Conservation (phyloP, 2,329 filamentous ascomycete species). For the Rachicladosporium sp. region DNA sequence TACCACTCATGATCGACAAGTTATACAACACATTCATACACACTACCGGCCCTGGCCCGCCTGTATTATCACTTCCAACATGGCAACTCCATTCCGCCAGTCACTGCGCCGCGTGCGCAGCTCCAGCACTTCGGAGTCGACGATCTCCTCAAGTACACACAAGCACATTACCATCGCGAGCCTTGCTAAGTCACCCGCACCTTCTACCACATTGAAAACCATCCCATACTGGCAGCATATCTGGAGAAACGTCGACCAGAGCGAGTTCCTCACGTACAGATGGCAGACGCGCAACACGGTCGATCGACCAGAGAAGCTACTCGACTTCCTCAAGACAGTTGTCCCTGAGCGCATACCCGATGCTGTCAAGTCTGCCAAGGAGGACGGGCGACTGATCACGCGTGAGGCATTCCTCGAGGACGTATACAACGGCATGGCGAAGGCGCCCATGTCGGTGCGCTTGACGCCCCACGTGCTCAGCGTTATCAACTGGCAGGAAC, state of each 20-base stretch:
- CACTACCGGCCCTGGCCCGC: too few species aligned
- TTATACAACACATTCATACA: too few species aligned
- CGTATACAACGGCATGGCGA: conserved; percentile 39
- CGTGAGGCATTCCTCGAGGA: conserved; percentile 44
- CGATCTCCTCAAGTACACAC: too few species aligned
- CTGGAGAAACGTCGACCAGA: conserved; percentile 37
- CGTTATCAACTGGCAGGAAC: conserved; percentile 46
- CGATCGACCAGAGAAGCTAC: conserved; percentile 35
- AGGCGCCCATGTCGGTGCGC: conserved; percentile 48
- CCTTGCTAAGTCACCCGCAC: too few species aligned
- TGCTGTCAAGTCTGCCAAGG: conserved; percentile 8
- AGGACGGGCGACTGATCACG: conserved; percentile 23
- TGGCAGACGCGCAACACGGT: conserved; percentile 48
- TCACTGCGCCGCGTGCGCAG: too few species aligned
- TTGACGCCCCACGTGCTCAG: conserved; percentile 50
- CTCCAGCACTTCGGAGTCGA: too few species aligned
- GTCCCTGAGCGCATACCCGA: conserved; percentile 40
- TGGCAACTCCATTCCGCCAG: too few species aligned
- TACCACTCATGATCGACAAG: too few species aligned
- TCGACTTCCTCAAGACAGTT: conserved; percentile 37
- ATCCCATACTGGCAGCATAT: too few species aligned
- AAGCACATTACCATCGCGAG: too few species aligned
- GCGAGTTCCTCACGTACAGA: conserved; percentile 41
- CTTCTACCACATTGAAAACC: too few species aligned
- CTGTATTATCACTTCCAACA: too few species aligned